Evolutionary conservation across 208 protist species (phyloP).

Genomic region (Crithidia thermophila): DNA sequence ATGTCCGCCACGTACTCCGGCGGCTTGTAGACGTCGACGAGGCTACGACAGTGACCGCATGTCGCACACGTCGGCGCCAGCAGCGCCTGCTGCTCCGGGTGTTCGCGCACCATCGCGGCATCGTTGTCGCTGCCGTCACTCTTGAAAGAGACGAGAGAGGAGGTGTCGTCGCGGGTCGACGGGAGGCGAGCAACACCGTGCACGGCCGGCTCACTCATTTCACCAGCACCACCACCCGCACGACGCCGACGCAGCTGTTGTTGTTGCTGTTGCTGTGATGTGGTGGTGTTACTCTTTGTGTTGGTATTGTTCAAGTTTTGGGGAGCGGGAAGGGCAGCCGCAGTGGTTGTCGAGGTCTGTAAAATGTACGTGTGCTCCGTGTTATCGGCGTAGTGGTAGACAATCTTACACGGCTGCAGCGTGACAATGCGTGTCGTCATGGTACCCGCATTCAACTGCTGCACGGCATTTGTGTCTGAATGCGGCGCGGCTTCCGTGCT

Average conservation of each 20-base stretch:
- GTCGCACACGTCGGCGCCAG: background rate
- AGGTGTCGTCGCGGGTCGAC: conserved; percentile 2
- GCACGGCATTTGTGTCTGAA: no score
- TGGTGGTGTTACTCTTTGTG: background rate
- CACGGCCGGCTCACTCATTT: background rate
- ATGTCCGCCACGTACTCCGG: conserved; percentile 3
- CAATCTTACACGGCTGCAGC: conserved; percentile 23
- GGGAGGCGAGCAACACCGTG: background rate
- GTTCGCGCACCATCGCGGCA: background rate
- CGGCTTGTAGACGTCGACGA: conserved; percentile 13
- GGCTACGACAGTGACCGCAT: background rate
- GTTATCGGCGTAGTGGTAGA: conserved; percentile 23
- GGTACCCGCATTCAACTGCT: conserved; percentile 16
- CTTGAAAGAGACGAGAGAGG: conserved; percentile 9
- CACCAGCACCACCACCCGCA: background rate
- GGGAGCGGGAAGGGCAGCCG: no score
- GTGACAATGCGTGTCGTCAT: conserved; percentile 14
- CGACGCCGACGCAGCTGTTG: background rate
- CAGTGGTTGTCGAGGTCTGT: background rate
- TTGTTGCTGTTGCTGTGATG: background rate
- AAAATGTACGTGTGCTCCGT: conserved; percentile 18
- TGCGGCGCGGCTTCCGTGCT: no score
- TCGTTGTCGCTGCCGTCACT: background rate
- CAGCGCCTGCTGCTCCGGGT: background rate
- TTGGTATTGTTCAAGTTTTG: background rate